phyloP scores from a whole-genome alignment of 2,329 filamentous ascomycete species.

The Fusarium albosuccineum region DNA sequence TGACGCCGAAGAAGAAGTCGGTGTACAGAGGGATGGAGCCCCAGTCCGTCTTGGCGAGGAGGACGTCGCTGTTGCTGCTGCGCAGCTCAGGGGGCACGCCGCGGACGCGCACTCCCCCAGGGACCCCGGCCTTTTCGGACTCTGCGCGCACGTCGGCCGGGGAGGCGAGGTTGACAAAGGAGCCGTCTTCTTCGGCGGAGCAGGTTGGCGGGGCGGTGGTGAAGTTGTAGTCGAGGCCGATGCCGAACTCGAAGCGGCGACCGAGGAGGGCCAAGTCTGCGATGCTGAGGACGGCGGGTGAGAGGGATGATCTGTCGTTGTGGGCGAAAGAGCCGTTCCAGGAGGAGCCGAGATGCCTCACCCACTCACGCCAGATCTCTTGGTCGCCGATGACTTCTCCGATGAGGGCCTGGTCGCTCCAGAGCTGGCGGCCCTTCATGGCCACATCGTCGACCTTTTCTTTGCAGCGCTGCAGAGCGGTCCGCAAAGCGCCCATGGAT shows the following conservation, averaged over 20 bases:
- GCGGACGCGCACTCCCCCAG: slow-evolving; percentile 45
- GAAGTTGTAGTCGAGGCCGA: slow-evolving; percentile 56
- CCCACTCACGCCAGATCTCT: slow-evolving; percentile 54
- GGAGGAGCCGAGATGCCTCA: slow-evolving; percentile 43
- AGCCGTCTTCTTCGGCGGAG: slow-evolving; percentile 54
- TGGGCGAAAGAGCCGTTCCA: slow-evolving; percentile 50
- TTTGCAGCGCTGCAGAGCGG: slow-evolving; percentile 43
- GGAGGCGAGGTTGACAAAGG: slow-evolving; percentile 50
- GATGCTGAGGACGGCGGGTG: slow-evolving; percentile 40
- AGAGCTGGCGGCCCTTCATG: slow-evolving; percentile 51
- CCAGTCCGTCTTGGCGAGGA: slow-evolving; percentile 46
- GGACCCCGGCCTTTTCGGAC: slow-evolving; percentile 50
- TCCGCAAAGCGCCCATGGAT: slow-evolving; percentile 47
- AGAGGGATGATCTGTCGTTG: slow-evolving; percentile 24
- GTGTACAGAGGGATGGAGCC: slow-evolving; percentile 52
- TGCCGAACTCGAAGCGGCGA: slow-evolving; percentile 54
- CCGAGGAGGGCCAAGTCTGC: slow-evolving; percentile 48
- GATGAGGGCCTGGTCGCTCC: slow-evolving; percentile 55
- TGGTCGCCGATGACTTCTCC: slow-evolving; percentile 56
- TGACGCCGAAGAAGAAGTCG: slow-evolving; percentile 53
- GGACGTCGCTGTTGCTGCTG: slow-evolving; percentile 12
- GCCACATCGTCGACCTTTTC: slow-evolving; percentile 48
- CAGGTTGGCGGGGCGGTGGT: slow-evolving; percentile 53
- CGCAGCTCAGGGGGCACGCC: slow-evolving; percentile 47
- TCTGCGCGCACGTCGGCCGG: slow-evolving; percentile 33